Evolutionary conservation across 2,329 filamentous ascomycete species (phyloP), one percentile per base, ranked within the genome.

Genomic region (Phyllosticta paracitricarpa): DNA sequence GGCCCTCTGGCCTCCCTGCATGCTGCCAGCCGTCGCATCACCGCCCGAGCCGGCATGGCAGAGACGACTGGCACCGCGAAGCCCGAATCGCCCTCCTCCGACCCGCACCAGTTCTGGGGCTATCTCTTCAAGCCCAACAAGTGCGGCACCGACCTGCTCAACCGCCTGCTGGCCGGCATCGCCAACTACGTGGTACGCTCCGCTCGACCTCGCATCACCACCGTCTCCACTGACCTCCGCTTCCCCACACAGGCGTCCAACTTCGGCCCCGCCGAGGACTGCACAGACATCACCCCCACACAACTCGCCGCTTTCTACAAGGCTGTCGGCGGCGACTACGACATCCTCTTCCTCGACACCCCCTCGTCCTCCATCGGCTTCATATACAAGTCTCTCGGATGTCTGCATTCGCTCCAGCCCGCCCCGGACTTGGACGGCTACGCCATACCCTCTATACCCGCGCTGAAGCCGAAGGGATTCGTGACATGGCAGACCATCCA

Each of bases 401-500:
- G 93, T 72, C 89, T 91, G 68, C 93, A 97, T 75, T 86, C 85
- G 57, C 81, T 97, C 28, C 89, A 95, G 66, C 90, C 90, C 0
- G 84, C 84, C 1, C 73, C 74, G 56, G 82, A 84, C 51, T 71
- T 73, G 55, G 82, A 86, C 67, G 84, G 89, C 64, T 97, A 89
- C 71, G 82, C 82, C 3, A 79, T 86, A 0, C 94, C 93, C 0
- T 85, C 83, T 0, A 82, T 97, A 52, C 94, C 94, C 0, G 89
- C 91, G 14, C 77, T 99, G 61, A 95, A 93, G 40, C 80, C 82
- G 0, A 84, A 85, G 69, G 94, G 94, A 51, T 99, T 96, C 73
- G 89, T 93, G 53, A 86, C 90, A 72, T 99, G 93, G 93, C 88
- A 96, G 77, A 91, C 89, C 0, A 89, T 97, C 61, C 91, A 97